Conservation (phyloP, 352 stramenopile species). For the Pythium dissimile region DNA sequence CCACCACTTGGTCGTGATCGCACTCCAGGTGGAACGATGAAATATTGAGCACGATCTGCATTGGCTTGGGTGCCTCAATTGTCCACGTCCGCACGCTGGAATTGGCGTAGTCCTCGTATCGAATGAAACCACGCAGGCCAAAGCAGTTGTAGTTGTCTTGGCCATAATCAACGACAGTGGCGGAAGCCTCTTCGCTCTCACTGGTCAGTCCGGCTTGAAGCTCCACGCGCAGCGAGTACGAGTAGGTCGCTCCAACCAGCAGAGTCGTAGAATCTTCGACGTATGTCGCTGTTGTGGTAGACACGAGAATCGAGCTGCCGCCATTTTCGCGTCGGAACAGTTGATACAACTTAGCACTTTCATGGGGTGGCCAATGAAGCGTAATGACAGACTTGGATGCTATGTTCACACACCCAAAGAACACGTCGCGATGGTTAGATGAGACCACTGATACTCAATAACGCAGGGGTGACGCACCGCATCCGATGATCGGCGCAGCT, state of each 20-base stretch:
- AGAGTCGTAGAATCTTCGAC: slow-evolving; percentile 33
- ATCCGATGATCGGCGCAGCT: slow-evolving; percentile 38
- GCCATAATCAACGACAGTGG: slow-evolving; percentile 10
- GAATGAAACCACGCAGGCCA: slow-evolving; percentile 14
- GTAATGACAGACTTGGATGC: slow-evolving; percentile 1
- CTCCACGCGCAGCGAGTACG: slow-evolving; percentile 32
- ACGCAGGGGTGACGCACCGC: slow-evolving; percentile 34
- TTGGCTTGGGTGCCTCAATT: slow-evolving; percentile 24
- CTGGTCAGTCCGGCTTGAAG: slow-evolving; percentile 19
- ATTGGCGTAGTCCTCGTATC: slow-evolving; percentile 36
- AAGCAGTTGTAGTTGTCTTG: slow-evolving; percentile 13
- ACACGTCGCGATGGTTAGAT: too few species aligned
- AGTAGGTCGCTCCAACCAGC: slow-evolving; percentile 30
- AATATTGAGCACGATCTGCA: slow-evolving; percentile 35
- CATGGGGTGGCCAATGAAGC: slow-evolving; percentile 1
- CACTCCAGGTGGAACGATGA: slow-evolving; percentile 57
- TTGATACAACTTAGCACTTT: slow-evolving; percentile 23
- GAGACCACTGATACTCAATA: not conserved
- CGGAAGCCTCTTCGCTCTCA: slow-evolving; percentile 32
- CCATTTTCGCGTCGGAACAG: slow-evolving; percentile 26
- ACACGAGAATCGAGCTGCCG: slow-evolving; percentile 17
- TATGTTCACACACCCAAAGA: not conserved
- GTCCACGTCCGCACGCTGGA: slow-evolving; percentile 33
- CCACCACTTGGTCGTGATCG: slow-evolving; percentile 40
- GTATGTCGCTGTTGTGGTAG: slow-evolving; percentile 27